Evolutionary conservation across 495 filamentous ascomycete species (phyloP).

Genomic region (Bacidia rubella): DNA sequence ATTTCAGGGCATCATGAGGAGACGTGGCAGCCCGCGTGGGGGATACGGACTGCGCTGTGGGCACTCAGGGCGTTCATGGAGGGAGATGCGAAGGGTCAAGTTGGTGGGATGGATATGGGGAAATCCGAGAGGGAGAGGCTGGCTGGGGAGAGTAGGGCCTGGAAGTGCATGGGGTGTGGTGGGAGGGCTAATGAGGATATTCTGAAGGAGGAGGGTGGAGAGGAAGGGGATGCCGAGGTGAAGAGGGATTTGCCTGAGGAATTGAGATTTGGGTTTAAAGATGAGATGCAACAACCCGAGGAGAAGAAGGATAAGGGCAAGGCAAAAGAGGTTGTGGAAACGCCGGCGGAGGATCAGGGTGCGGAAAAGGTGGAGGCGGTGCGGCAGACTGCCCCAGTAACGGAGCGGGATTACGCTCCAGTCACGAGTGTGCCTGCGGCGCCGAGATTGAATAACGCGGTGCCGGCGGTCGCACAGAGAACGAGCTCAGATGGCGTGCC

Average conservation of each 20-base stretch:
- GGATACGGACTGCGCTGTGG: slow-evolving; percentile 52
- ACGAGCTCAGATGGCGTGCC: slow-evolving; percentile 21
- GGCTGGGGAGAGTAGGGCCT: slow-evolving; percentile 47
- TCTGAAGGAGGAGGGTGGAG: slow-evolving; percentile 41
- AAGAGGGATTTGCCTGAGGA: slow-evolving; percentile 31
- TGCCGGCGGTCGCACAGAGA: neutral
- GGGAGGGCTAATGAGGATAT: slow-evolving; percentile 56
- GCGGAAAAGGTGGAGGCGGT: neutral
- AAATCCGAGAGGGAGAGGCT: slow-evolving; percentile 47
- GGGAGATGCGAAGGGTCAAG: slow-evolving; percentile 49
- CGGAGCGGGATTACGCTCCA: neutral
- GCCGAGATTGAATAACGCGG: slow-evolving; percentile 4
- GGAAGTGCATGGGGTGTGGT: slow-evolving; percentile 52
- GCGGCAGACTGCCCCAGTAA: neutral
- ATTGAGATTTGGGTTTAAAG: slow-evolving; percentile 33
- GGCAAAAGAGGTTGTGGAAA: neutral
- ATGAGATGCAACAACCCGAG: slow-evolving; percentile 34
- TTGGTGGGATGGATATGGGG: slow-evolving; percentile 72
- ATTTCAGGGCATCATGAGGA: slow-evolving; percentile 96
- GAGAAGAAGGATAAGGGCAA: slow-evolving; percentile 17
- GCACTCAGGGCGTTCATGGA: slow-evolving; percentile 40
- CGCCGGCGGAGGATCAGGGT: neutral
- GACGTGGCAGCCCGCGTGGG: slow-evolving; percentile 97
- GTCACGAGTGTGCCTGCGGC: slow-evolving; percentile 9
- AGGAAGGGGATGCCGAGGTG: slow-evolving; percentile 26